Conservation (phyloP, 176 grass and related monocot species). For the Chrysopogon serrulatus region DNA sequence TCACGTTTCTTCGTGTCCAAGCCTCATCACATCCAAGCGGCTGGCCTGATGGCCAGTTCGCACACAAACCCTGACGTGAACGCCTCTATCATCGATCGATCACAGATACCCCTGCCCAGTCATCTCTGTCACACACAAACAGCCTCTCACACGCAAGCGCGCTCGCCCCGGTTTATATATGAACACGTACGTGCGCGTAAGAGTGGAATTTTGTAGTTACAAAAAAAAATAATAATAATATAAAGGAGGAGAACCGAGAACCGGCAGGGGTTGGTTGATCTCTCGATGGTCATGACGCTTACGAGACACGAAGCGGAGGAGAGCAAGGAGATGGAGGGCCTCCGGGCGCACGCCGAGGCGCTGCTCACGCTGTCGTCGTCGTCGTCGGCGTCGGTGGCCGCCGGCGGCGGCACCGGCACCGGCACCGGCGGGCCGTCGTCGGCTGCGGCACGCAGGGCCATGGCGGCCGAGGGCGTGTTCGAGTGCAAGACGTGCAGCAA, state of each 20-base stretch:
- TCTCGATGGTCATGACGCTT: conserved; percentile 27
- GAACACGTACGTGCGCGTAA: neutral
- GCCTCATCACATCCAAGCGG: neutral
- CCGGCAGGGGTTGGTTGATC: neutral
- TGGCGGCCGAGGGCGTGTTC: conserved; percentile 60
- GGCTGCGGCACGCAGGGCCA: conserved; percentile 34
- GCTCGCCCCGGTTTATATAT: neutral
- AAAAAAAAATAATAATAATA: no score
- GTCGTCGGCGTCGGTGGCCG: no score
- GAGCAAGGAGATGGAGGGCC: conserved; percentile 48
- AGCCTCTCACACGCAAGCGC: neutral
- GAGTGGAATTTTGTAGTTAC: neutral
- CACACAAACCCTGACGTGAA: conserved; percentile 37
- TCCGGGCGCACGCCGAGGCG: conserved; percentile 45
- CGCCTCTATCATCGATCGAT: conserved; percentile 26
- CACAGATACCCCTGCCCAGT: neutral
- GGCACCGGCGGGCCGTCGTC: neutral
- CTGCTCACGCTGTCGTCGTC: conserved; percentile 26
- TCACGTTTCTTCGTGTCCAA: conserved; percentile 46
- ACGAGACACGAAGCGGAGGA: conserved; percentile 32
- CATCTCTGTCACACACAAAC: neutral
- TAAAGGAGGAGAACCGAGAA: no score
- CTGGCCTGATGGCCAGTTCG: conserved; percentile 4
- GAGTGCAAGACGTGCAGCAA: conserved; percentile 71
- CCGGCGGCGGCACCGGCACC: neutral